phyloP scores from a whole-genome alignment of 768 basidiomycete species.

The Russula olivacea region DNA sequence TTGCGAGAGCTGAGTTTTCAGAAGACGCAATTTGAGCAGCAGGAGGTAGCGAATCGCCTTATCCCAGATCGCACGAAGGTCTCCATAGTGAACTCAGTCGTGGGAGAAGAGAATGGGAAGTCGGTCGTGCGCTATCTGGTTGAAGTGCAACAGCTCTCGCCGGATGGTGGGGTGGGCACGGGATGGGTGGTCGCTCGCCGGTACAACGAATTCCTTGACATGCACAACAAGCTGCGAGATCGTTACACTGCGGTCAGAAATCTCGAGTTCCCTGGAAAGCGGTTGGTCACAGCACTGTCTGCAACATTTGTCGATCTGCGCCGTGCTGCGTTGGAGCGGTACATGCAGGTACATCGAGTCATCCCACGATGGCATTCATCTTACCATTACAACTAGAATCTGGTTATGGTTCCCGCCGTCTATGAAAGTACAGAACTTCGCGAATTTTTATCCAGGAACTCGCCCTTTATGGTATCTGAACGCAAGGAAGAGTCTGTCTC shows the following conservation, averaged over 20 bases:
- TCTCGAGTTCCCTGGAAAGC: constrained; percentile 89
- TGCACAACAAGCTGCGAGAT: constrained; percentile 83
- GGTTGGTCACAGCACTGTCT: constrained; percentile 82
- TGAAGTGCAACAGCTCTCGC: constrained; percentile 83
- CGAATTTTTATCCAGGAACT: constrained; percentile 81
- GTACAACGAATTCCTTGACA: constrained; percentile 90
- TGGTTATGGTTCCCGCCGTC: constrained; percentile 66
- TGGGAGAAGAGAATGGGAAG: constrained; percentile 80
- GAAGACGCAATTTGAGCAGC: constrained; percentile 88
- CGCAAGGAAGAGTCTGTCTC: constrained; percentile 27
- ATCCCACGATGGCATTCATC: not conserved
- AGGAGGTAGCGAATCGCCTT: constrained; percentile 85
- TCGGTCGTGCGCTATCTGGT: constrained; percentile 88
- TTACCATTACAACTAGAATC: constrained; percentile 41
- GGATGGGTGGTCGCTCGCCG: constrained; percentile 92
- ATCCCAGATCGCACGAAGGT: constrained; percentile 78
- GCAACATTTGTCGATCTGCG: constrained; percentile 84
- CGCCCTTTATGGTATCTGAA: constrained; percentile 67
- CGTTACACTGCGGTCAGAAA: constrained; percentile 57
- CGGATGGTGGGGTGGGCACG: constrained; percentile 69
- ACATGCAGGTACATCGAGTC: constrained; percentile 64
- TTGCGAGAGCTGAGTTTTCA: constrained; percentile 82
- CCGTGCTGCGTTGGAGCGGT: constrained; percentile 75
- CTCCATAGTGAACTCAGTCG: constrained; percentile 77
- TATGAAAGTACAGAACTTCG: constrained; percentile 81